Evolutionary conservation across 1,139 yeast genomes (phyloP), one percentile per base, ranked within the genome.

Genomic region (Sugiyamaella novakii): DNA sequence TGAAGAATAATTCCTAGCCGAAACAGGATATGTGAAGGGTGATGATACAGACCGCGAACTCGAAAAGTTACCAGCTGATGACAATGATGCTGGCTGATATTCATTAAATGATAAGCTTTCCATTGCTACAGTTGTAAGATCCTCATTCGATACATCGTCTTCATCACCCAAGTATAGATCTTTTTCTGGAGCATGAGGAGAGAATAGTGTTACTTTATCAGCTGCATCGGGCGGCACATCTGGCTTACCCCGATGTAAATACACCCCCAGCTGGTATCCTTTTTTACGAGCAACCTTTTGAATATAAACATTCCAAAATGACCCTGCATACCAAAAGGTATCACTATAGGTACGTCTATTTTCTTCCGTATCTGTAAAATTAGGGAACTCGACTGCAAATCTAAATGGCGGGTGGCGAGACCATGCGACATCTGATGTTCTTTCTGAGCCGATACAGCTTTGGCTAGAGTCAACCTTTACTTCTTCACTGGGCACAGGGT

Each of bases 311-410:
- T 76, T 77, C 83, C 83, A 78, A 56, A 73, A 76, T 11, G 81
- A 76, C 0, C 83, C 83, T 8, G 80, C 80, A 55, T 77, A 78
- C 80, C 81, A 78, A 38, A 76, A 67, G 0, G 79, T 73, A 47
- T 74, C 71, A 6, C 79, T 74, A 56, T 77, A 78, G 1, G 75
- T 74, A 38, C 81, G 64, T 54, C 71, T 72, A 15, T 71, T 78
- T 2, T 73, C 69, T 17, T 67, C 64, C n/a, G 78, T 62, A 12
- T 69, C 69, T 2, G 75, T 69, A 2, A 77, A 72, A 46, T 76
- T 72, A 10, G 73, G 68, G 61, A 78, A 78, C 8, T 78, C 75
- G 42, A 78, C 72, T 0, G 81, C 72, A 56, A 78, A 77, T 47
- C 83, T 62, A 57, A 74, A 77, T 0, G 83, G 82, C 2, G 82